These are phyloP conservation scores for Kodamaea suecica DNA, from an alignment of 1,139 yeast species.

Conservation along the genomic window DNA sequence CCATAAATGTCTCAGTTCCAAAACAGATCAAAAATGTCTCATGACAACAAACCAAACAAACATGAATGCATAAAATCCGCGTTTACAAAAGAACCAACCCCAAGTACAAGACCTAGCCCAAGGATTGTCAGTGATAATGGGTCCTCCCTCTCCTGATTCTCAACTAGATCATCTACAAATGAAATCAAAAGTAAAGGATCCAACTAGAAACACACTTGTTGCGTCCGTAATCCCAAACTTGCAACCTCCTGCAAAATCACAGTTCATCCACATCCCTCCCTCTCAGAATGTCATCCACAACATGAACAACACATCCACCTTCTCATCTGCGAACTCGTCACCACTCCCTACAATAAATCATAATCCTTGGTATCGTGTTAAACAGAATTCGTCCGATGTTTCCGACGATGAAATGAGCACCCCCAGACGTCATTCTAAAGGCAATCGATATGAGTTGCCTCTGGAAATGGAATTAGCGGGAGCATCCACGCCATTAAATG, in stretches of 20 bases:
- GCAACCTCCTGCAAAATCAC: conserved; percentile 13
- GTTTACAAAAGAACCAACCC: no score
- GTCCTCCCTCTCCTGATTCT: background rate
- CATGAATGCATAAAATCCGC: no score
- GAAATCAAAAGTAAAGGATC: background rate
- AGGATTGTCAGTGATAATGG: no score
- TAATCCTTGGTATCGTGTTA: conserved; percentile 14
- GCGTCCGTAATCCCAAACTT: conserved; percentile 14
- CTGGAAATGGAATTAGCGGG: conserved; percentile 26
- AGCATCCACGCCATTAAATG: conserved; percentile 37
- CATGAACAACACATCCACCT: conserved; percentile 5
- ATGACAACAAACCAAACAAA: no score
- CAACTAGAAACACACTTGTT: conserved; percentile 5
- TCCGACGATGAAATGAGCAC: conserved; percentile 18
- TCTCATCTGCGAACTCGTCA: conserved; percentile 4
- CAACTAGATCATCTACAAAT: background rate
- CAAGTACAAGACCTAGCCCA: no score
- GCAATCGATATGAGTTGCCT: conserved; percentile 5
- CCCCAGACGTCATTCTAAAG: conserved; percentile 9
- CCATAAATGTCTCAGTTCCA: background rate
- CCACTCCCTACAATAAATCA: conserved; percentile 4
- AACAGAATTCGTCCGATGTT: conserved; percentile 10
- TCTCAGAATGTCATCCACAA: conserved; percentile 5
- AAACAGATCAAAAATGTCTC: background rate
- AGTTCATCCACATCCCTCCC: conserved; percentile 7